Percentiles rank a stretch among this genome's conserved stretches.
phyloP scores from a whole-genome alignment of 192 early-diverging fungal genomes.

The Kickxella alabastrina region DNA sequence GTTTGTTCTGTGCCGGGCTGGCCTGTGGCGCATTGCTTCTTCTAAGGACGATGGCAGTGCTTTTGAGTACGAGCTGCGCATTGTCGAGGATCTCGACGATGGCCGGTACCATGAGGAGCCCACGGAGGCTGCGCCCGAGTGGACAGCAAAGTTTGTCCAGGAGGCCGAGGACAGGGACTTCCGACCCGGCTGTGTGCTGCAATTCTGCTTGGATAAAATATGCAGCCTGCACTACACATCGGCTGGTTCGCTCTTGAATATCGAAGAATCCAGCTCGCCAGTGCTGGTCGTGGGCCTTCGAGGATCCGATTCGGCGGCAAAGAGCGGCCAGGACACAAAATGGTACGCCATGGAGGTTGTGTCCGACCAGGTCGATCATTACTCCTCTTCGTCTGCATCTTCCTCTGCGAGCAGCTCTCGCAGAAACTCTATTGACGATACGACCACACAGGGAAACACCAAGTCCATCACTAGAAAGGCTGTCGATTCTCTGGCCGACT shows the following conservation, averaged over 20 bases:
- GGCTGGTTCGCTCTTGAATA: constrained; percentile 69
- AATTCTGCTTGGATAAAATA: constrained; percentile 50
- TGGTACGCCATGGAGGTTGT: constrained; percentile 13
- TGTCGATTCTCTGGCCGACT: not conserved
- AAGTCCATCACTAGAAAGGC: not conserved
- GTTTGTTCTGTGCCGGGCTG: constrained; percentile 53
- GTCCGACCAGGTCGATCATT: constrained; percentile 10
- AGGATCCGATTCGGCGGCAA: constrained; percentile 19
- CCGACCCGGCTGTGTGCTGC: constrained; percentile 14
- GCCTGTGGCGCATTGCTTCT: constrained; percentile 20
- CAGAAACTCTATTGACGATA: not conserved
- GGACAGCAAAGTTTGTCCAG: constrained; percentile 15
- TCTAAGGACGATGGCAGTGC: not conserved
- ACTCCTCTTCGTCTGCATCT: too few species aligned
- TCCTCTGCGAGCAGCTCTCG: not conserved
- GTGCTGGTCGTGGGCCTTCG: constrained; percentile 67
- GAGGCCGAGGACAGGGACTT: not conserved
- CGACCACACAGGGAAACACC: not conserved
- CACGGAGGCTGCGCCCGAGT: not conserved
- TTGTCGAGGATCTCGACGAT: constrained; percentile 69
- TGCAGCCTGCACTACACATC: constrained; percentile 66
- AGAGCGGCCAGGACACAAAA: not conserved
- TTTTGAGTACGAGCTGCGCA: constrained; percentile 54
- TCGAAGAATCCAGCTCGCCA: constrained; percentile 64
- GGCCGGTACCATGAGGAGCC: constrained; percentile 67